These are phyloP conservation scores for Fusarium lyarnte DNA, from an alignment of 2,329 filamentous ascomycete species.

Conservation along the genomic window DNA sequence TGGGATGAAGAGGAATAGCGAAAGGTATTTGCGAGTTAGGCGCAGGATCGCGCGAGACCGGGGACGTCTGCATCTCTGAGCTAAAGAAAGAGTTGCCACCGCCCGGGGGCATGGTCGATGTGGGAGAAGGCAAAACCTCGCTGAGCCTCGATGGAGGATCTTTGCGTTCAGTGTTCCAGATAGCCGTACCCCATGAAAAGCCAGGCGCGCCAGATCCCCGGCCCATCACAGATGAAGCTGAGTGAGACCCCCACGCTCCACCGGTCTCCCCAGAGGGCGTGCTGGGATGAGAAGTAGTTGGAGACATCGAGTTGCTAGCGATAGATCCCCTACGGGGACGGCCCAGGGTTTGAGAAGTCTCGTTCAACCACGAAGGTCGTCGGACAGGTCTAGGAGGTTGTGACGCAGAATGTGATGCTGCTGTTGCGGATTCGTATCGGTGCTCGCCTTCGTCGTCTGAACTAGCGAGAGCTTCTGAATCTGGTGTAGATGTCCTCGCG, in stretches of 20 bases:
- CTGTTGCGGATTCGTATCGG: slow-evolving; percentile 63
- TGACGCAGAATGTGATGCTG: slow-evolving; percentile 44
- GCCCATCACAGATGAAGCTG: slow-evolving; percentile 58
- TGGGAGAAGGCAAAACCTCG: slow-evolving; percentile 80
- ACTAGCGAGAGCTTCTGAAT: slow-evolving; percentile 92
- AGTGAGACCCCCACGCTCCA: slow-evolving; percentile 65
- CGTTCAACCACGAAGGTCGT: slow-evolving; percentile 87
- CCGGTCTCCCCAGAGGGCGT: slow-evolving; percentile 76
- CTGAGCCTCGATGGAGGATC: slow-evolving; percentile 78
- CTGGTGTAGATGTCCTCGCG: slow-evolving; percentile 85
- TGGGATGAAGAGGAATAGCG: slow-evolving; percentile 86
- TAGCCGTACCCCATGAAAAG: slow-evolving; percentile 81
- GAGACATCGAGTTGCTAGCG: slow-evolving; percentile 78
- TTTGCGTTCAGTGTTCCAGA: slow-evolving; percentile 83
- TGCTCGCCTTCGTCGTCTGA: slow-evolving; percentile 91
- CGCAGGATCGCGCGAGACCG: slow-evolving; percentile 61
- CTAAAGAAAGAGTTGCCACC: slow-evolving; percentile 60
- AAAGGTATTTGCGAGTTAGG: slow-evolving; percentile 79
- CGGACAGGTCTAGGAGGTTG: slow-evolving; percentile 71
- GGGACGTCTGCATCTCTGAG: slow-evolving; percentile 62
- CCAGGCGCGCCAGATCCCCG: slow-evolving; percentile 59
- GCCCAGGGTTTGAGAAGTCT: slow-evolving; percentile 72
- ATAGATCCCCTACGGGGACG: slow-evolving; percentile 81
- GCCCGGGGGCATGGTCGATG: slow-evolving; percentile 64
- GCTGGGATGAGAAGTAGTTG: slow-evolving; percentile 80